Conservation (phyloP, 2,329 filamentous ascomycete species). For the Fonsecaea pedrosoi region DNA sequence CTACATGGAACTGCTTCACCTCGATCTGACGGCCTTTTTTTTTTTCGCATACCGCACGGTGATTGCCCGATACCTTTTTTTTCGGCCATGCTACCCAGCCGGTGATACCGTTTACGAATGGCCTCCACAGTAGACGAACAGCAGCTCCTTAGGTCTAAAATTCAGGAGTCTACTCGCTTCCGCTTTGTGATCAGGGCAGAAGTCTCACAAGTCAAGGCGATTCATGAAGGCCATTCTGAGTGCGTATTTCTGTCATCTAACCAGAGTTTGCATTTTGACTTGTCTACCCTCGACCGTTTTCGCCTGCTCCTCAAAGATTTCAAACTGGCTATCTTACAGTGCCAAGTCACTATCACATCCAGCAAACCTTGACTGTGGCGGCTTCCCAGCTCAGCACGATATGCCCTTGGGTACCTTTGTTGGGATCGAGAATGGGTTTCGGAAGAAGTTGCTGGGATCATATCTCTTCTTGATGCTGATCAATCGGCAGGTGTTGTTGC, state of each 20-base stretch:
- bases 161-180: background rate
- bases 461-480: slow-evolving; percentile 6
- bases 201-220: background rate
- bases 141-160: background rate
- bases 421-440: slow-evolving; percentile 3
- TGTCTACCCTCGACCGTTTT: background rate
- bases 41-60: background rate
- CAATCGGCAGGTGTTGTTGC: slow-evolving; percentile 6
- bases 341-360: background rate
- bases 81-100: background rate
- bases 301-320: background rate
- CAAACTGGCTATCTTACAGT: background rate
- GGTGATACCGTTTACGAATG: background rate
- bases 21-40: background rate
- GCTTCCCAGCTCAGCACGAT: background rate
- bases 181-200: too few species aligned
- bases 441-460: slow-evolving; percentile 7
- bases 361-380: background rate
- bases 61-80: background rate
- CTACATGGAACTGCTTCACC: background rate
- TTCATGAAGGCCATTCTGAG: background rate
- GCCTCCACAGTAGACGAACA: background rate
- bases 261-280: background rate
- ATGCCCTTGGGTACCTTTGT: background rate
- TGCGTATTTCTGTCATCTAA: background rate